phyloP scores from a whole-genome alignment of 1,284 basidiomycete genomes.

The Trametes versicolor region DNA sequence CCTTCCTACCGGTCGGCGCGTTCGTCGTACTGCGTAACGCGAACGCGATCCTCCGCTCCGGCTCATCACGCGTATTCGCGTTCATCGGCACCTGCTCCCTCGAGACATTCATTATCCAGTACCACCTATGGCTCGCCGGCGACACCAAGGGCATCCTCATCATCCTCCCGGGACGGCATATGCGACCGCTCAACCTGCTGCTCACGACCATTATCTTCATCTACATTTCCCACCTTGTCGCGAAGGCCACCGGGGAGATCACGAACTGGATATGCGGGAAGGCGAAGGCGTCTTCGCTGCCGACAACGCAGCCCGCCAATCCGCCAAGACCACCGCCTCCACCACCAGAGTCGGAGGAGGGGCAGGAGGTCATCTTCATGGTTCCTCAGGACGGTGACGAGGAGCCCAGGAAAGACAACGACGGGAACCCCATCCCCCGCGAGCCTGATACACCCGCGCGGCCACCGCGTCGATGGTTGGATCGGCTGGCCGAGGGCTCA shows the following conservation, averaged over 20 bases:
- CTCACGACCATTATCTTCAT: slow-evolving; percentile 82
- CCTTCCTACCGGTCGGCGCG: slow-evolving; percentile 81
- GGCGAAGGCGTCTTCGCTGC: slow-evolving; percentile 44
- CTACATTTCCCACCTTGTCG: slow-evolving; percentile 80
- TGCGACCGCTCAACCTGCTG: slow-evolving; percentile 80
- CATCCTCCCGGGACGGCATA: slow-evolving; percentile 78
- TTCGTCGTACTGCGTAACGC: slow-evolving; percentile 84
- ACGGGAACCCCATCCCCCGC: slow-evolving; percentile 35
- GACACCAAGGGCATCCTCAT: slow-evolving; percentile 88
- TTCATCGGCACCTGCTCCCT: slow-evolving; percentile 87
- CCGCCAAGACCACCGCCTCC: slow-evolving; percentile 15
- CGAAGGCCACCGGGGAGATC: slow-evolving; percentile 78
- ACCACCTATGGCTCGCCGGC: slow-evolving; percentile 88
- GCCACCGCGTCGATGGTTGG: slow-evolving; percentile 60
- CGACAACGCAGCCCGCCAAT: slow-evolving; percentile 37
- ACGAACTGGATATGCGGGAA: slow-evolving; percentile 74
- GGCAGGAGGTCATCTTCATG: slow-evolving; percentile 44
- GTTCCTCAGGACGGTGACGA: slow-evolving; percentile 36
- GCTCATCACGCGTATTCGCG: slow-evolving; percentile 74
- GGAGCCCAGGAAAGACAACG: slow-evolving; percentile 34
- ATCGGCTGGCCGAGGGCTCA: slow-evolving; percentile 57
- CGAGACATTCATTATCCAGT: slow-evolving; percentile 91
- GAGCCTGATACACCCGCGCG: slow-evolving; percentile 50
- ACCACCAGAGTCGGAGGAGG: slow-evolving; percentile 22
- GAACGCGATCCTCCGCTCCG: slow-evolving; percentile 73